These are phyloP conservation scores for Cladobotryum protrusum DNA, from an alignment of 2,329 filamentous ascomycete genomes.

Conservation along the genomic window DNA sequence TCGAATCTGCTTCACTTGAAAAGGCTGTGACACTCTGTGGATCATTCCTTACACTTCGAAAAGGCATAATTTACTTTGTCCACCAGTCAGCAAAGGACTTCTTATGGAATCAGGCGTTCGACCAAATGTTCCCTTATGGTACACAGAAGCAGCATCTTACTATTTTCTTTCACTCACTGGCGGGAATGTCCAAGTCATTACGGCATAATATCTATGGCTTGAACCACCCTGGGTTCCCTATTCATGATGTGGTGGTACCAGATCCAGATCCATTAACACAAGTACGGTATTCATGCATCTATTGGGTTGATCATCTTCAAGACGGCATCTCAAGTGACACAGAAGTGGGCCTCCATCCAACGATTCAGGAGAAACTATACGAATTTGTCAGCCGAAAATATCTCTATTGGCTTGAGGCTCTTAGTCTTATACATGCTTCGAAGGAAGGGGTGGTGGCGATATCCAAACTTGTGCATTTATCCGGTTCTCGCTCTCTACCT, in stretches of 20 bases:
- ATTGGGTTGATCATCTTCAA: constrained; percentile 19
- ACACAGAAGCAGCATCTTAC: neutral
- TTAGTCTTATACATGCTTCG: constrained; percentile 27
- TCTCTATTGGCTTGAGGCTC: constrained; percentile 39
- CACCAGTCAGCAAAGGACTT: constrained; percentile 42
- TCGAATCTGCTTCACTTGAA: constrained; percentile 13
- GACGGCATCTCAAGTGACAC: neutral
- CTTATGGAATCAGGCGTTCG: constrained; percentile 21
- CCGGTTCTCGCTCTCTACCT: neutral
- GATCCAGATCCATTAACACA: constrained; percentile 10
- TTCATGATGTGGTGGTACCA: neutral
- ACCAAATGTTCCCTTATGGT: constrained; percentile 23
- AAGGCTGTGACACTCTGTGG: constrained; percentile 30
- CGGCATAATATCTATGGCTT: constrained; percentile 23
- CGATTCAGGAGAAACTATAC: constrained; percentile 14
- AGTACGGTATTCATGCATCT: constrained; percentile 15
- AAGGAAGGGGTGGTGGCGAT: constrained; percentile 15
- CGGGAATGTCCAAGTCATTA: constrained; percentile 11
- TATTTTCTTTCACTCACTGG: constrained; percentile 3
- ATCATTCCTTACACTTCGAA: constrained; percentile 32
- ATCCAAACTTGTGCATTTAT: constrained; percentile 7
- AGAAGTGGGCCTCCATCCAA: neutral
- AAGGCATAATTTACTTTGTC: constrained; percentile 29
- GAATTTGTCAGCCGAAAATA: constrained; percentile 30
- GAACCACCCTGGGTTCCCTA: neutral